Percentiles rank a stretch among this genome's conserved stretches.
Evolutionary conservation across 495 filamentous ascomycete species (phyloP).

Genomic region (Wilcoxina mikolae): DNA sequence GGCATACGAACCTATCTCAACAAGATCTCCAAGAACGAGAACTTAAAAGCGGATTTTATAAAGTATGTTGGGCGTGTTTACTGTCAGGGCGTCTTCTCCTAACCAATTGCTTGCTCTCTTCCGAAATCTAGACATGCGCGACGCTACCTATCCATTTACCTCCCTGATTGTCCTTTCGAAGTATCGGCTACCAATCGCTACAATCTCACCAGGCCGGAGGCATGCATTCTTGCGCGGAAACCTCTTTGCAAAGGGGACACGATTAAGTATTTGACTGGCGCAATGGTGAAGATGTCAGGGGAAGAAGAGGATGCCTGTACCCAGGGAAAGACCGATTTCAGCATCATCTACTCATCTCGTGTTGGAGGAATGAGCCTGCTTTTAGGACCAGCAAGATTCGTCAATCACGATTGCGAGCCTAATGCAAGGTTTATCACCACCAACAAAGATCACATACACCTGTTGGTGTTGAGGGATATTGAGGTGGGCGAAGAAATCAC

Average conservation of each 20-base stretch:
- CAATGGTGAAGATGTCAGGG: slow-evolving; percentile 73
- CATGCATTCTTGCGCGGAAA: slow-evolving; percentile 67
- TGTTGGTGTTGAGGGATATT: slow-evolving; percentile 66
- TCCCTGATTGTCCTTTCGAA: slow-evolving; percentile 85
- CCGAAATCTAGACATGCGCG: slow-evolving; percentile 55
- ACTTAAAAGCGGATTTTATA: slow-evolving; percentile 72
- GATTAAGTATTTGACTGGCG: slow-evolving; percentile 80
- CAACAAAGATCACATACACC: slow-evolving; percentile 72
- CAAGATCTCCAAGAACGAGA: slow-evolving; percentile 48
- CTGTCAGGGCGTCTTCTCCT: background rate
- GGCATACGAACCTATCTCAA: slow-evolving; percentile 43
- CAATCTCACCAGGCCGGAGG: slow-evolving; percentile 77
- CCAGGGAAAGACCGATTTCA: slow-evolving; percentile 74
- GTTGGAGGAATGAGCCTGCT: slow-evolving; percentile 80
- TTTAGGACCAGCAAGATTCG: slow-evolving; percentile 85
- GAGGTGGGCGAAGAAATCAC: slow-evolving; percentile 81
- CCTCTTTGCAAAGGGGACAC: slow-evolving; percentile 64
- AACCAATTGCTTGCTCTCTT: background rate
- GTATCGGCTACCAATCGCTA: slow-evolving; percentile 90
- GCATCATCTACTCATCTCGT: slow-evolving; percentile 82
- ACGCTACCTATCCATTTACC: slow-evolving; percentile 84
- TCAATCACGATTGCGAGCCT: slow-evolving; percentile 92
- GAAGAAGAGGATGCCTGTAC: slow-evolving; percentile 76
- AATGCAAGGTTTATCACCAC: slow-evolving; percentile 75
- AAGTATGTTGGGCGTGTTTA: slow-evolving; percentile 13